phyloP scores from a whole-genome alignment of 108 stramenopile genomes.

The Schizochytrium sp. region DNA sequence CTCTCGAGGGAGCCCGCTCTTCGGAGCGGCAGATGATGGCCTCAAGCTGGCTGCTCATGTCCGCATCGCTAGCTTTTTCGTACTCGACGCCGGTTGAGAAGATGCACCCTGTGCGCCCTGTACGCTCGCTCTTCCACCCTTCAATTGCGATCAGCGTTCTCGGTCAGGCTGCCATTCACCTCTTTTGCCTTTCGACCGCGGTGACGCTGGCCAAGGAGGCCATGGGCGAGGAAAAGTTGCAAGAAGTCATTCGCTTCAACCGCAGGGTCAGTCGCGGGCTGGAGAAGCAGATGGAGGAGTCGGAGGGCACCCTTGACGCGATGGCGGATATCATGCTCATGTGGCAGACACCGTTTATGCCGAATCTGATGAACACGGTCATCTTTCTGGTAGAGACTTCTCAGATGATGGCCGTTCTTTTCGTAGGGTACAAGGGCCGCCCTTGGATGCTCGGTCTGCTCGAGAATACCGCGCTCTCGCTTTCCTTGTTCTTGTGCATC shows the following conservation, averaged over 20 bases:
- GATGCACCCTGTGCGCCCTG: constrained; percentile 76
- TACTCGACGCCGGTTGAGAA: constrained; percentile 82
- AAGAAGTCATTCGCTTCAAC: not conserved
- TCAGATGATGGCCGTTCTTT: constrained; percentile 73
- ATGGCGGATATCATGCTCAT: constrained; percentile 56
- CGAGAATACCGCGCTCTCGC: constrained; percentile 83
- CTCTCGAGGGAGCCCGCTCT: constrained; percentile 90
- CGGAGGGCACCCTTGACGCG: constrained; percentile 76
- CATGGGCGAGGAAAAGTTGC: constrained; percentile 24
- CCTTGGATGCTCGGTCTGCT: constrained; percentile 97
- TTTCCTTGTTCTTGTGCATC: constrained; percentile 61
- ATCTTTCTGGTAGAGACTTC: constrained; percentile 73
- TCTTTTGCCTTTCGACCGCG: constrained; percentile 73
- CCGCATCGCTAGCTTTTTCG: constrained; percentile 88
- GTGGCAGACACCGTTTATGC: constrained; percentile 59
- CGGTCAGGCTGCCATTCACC: constrained; percentile 82
- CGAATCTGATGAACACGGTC: constrained; percentile 81
- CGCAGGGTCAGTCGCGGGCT: constrained; percentile 26
- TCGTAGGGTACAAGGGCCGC: constrained; percentile 92
- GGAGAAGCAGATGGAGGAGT: constrained; percentile 62
- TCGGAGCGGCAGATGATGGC: constrained; percentile 93
- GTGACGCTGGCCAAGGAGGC: constrained; percentile 62
- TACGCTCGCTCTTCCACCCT: constrained; percentile 89
- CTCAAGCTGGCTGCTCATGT: constrained; percentile 74
- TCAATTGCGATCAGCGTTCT: constrained; percentile 79